Evolutionary conservation across 768 basidiomycete species (phyloP).

Genomic region (Panellus pusillus): DNA sequence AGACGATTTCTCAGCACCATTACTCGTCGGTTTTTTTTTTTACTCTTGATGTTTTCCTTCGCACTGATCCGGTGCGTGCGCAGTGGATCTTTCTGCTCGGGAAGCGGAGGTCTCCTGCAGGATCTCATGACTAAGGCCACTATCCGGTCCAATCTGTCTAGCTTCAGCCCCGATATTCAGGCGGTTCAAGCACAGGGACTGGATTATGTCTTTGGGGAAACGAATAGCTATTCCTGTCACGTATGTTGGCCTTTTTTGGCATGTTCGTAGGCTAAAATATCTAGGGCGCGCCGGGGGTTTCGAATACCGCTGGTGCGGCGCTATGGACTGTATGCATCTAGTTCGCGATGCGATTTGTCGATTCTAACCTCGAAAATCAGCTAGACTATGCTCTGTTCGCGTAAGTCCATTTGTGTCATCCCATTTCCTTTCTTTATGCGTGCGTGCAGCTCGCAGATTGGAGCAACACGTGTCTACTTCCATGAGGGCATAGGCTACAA

Average conservation of each 20-base stretch:
- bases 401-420: not conserved
- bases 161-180: conserved; percentile 52
- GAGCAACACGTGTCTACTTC: conserved; percentile 56
- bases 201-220: conserved; percentile 65
- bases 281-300: conserved; percentile 54
- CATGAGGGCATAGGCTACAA: conserved; percentile 75
- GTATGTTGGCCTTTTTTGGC: conserved; percentile 31
- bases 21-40: conserved; percentile 26
- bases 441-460: conserved; percentile 39
- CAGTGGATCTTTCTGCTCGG: conserved; percentile 62
- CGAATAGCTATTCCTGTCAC: conserved; percentile 47
- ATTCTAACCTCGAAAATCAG: conserved; percentile 8
- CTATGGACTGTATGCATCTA: conserved; percentile 46
- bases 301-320: conserved; percentile 66
- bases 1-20: conserved; percentile 57
- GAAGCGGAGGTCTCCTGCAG: conserved; percentile 51
- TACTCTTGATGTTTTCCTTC: conserved; percentile 1
- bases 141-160: conserved; percentile 55
- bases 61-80: conserved; percentile 17
- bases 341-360: conserved; percentile 3
- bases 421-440: not conserved
- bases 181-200: conserved; percentile 47
- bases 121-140: conserved; percentile 66
- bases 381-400: conserved; percentile 66
- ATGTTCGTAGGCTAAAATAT: conserved; percentile 1